These are phyloP conservation scores for Ophiognomonia clavigignenti-juglandacearum DNA, from an alignment of 2,329 filamentous ascomycete species.

Conservation along the genomic window DNA sequence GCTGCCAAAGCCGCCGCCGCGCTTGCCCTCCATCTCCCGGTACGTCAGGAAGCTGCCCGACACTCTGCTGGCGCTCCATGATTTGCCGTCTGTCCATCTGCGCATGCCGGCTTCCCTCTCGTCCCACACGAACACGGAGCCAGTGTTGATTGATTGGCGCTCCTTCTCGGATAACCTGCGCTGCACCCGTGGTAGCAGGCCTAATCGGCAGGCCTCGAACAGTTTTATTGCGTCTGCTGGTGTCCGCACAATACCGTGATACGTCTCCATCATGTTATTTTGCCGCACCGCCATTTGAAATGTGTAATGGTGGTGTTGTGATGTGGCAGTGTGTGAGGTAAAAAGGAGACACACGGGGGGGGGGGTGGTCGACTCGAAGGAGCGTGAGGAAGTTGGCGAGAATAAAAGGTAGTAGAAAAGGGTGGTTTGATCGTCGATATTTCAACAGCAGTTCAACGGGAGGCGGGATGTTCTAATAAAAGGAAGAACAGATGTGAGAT, in stretches of 20 bases:
- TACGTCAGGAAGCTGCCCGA: constrained; percentile 98
- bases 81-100: constrained; percentile 97
- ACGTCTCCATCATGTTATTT: constrained; percentile 79
- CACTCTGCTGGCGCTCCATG: constrained; percentile 95
- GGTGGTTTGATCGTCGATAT: constrained; percentile 1
- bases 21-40: constrained; percentile 97
- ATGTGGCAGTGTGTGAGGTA: no score
- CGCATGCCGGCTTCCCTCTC: constrained; percentile 97
- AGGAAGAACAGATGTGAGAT: constrained; percentile 14
- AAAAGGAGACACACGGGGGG: not conserved
- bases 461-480: constrained; percentile 12
- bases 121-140: constrained; percentile 99
- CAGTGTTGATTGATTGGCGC: constrained; percentile 89
- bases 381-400: not conserved
- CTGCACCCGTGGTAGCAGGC: constrained; percentile 86
- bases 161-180: constrained; percentile 93
- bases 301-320: not conserved
- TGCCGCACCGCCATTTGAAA: constrained; percentile 14
- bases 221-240: constrained; percentile 94
- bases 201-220: constrained; percentile 93
- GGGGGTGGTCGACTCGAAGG: not conserved
- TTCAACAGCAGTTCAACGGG: constrained; percentile 5
- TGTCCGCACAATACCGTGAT: constrained; percentile 91
- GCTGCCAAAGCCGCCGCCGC: constrained; percentile 70
- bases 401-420: not conserved